phyloP scores from a whole-genome alignment of 192 early-diverging fungal genomes.

The Gryganskiella cystojenkinii region DNA sequence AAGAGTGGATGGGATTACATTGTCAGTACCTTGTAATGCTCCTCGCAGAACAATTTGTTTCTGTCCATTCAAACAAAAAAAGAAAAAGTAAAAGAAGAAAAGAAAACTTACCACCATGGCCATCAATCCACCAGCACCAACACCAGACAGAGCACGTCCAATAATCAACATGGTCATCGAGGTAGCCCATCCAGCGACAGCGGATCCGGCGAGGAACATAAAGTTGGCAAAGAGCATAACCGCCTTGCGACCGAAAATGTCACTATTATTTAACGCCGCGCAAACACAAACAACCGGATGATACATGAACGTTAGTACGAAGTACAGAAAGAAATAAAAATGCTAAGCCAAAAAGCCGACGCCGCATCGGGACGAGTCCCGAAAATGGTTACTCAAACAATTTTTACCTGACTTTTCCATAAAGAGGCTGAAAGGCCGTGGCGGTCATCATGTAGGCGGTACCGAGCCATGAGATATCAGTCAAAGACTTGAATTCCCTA shows the following conservation, averaged over 20 bases:
- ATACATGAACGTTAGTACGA: conserved; percentile 81
- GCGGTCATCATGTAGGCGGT: conserved; percentile 74
- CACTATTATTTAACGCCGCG: too few species aligned
- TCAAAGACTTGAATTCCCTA: conserved; percentile 65
- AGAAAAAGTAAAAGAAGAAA: too few species aligned
- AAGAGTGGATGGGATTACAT: conserved; percentile 1
- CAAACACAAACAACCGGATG: too few species aligned
- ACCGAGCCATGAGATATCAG: conserved; percentile 69
- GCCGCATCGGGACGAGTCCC: too few species aligned
- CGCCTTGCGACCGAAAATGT: conserved; percentile 82
- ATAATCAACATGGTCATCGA: conserved; percentile 74
- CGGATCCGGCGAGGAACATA: conserved; percentile 64
- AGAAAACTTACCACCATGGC: conserved; percentile 45
- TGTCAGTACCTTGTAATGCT: too few species aligned
- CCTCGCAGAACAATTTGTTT: too few species aligned
- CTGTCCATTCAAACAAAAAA: conserved; percentile 18
- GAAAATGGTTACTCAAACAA: too few species aligned
- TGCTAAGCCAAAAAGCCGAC: neutral
- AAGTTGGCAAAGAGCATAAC: conserved; percentile 60
- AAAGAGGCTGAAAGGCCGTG: conserved; percentile 50
- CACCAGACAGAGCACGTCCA: conserved; percentile 68
- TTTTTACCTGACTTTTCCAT: conserved; percentile 57
- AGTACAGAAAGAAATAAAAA: conserved; percentile 23
- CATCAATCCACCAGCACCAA: conserved; percentile 76
- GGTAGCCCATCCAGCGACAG: conserved; percentile 60